Evolutionary conservation across 2,329 filamentous ascomycete species (phyloP).

Genomic region (Malbranchea zuffiana): DNA sequence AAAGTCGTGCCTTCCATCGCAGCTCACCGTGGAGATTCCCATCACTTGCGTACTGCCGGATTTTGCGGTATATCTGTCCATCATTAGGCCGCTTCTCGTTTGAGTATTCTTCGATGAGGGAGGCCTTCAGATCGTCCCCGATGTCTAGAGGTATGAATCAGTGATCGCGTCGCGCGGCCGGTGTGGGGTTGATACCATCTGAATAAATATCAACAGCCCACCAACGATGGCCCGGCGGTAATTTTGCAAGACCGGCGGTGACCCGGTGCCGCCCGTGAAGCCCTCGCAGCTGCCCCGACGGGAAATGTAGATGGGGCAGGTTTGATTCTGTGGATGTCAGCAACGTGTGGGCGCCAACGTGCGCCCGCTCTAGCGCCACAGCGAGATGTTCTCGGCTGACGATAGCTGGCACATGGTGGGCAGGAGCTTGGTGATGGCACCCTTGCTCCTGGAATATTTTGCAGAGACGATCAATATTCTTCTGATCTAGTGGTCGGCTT

Average conservation of each 20-base stretch:
- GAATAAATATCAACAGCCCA: constrained; percentile 26
- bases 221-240: constrained; percentile 18
- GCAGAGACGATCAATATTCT: background rate
- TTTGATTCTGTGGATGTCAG: background rate
- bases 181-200: constrained; percentile 14
- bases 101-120: constrained; percentile 22
- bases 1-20: constrained; percentile 13
- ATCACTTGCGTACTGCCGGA: constrained; percentile 18
- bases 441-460: background rate
- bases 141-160: constrained; percentile 15
- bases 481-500: background rate
- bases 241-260: constrained; percentile 16
- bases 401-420: background rate
- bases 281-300: constrained; percentile 15
- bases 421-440: background rate
- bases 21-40: constrained; percentile 10
- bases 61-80: constrained; percentile 24
- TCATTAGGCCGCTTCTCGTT: constrained; percentile 20
- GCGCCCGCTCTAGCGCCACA: background rate
- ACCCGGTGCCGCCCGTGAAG: constrained; percentile 21
- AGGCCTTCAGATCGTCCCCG: constrained; percentile 16
- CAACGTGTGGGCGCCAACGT: background rate
- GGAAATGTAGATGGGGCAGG: constrained; percentile 17
- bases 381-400: background rate
- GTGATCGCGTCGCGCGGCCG: background rate